These are phyloP conservation scores for Leccinellum rugosiceps DNA, from an alignment of 768 basidiomycete species.

Conservation along the genomic window DNA sequence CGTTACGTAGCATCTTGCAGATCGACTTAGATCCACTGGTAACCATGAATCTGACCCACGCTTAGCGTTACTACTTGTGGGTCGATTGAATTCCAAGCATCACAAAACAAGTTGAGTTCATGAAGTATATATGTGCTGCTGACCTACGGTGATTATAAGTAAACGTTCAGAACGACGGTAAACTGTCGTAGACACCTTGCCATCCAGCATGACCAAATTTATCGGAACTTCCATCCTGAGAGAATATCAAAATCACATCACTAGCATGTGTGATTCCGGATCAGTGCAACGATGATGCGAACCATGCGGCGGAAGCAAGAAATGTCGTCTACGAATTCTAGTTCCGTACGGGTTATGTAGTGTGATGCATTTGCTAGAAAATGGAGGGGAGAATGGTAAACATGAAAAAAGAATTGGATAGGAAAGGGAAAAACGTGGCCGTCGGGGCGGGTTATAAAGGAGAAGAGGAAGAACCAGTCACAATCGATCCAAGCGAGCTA, in stretches of 20 bases:
- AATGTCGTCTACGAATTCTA: conserved; percentile 1
- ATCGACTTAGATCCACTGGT: background rate
- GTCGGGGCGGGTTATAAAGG: background rate
- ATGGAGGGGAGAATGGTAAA: background rate
- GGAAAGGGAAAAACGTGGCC: background rate
- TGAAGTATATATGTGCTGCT: background rate
- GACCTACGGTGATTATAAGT: conserved; percentile 4
- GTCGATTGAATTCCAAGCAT: background rate
- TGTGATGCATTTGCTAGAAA: conserved; percentile 3
- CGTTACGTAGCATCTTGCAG: background rate
- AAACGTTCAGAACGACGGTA: background rate
- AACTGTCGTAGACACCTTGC: background rate
- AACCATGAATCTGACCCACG: background rate
- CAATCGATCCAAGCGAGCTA: conserved; percentile 1
- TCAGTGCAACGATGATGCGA: background rate
- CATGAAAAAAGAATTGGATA: background rate
- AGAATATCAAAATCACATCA: background rate
- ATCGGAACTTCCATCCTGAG: background rate
- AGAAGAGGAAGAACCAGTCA: background rate
- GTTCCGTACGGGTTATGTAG: conserved; percentile 4
- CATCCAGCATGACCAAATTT: background rate
- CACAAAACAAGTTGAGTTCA: background rate
- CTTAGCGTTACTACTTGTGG: background rate
- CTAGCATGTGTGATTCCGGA: background rate
- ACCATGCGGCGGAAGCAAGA: background rate